A percentile compares a stretch with the other conserved stretches of the same genome.
These are phyloP conservation scores for Blyttiomyces sp. DNA, from an alignment of 371 early-diverging fungal genomes.

Conservation along the genomic window DNA sequence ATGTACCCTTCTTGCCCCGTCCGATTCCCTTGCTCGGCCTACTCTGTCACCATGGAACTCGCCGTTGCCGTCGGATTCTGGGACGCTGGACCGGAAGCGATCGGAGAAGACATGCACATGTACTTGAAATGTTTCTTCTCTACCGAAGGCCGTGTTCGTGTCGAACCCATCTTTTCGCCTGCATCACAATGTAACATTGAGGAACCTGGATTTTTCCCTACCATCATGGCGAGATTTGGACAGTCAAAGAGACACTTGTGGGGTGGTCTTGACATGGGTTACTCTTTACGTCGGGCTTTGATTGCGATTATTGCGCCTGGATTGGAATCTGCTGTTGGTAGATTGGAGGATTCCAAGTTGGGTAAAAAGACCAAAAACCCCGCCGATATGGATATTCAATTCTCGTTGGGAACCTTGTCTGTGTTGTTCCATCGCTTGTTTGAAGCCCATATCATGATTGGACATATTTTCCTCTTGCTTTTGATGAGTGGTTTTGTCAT, in stretches of 20 bases:
- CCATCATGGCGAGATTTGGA: slow-evolving; percentile 56
- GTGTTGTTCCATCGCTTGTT: slow-evolving; percentile 43
- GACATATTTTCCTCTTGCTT: slow-evolving; percentile 40
- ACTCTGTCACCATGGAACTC: slow-evolving; percentile 67
- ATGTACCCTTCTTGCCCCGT: slow-evolving; percentile 63
- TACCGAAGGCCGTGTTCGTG: slow-evolving; percentile 63
- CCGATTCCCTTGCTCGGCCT: slow-evolving; percentile 72
- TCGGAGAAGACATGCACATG: slow-evolving; percentile 87
- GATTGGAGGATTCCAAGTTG: background rate
- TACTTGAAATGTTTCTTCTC: slow-evolving; percentile 76
- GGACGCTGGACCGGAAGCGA: slow-evolving; percentile 75
- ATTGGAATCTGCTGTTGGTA: slow-evolving; percentile 7
- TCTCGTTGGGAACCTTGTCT: slow-evolving; percentile 3
- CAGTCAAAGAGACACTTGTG: slow-evolving; percentile 70
- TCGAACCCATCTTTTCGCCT: slow-evolving; percentile 69
- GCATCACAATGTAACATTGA: slow-evolving; percentile 74
- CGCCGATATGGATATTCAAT: slow-evolving; percentile 1
- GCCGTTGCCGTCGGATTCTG: slow-evolving; percentile 69
- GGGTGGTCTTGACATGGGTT: slow-evolving; percentile 48
- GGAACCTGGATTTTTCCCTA: slow-evolving; percentile 44
- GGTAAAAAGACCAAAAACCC: background rate
- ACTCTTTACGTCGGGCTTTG: slow-evolving; percentile 35
- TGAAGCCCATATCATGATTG: slow-evolving; percentile 49
- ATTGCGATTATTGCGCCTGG: slow-evolving; percentile 30
- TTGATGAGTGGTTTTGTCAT: slow-evolving; percentile 27